phyloP scores from a whole-genome alignment of 352 stramenopile species.

The Lagenidium sp. region DNA sequence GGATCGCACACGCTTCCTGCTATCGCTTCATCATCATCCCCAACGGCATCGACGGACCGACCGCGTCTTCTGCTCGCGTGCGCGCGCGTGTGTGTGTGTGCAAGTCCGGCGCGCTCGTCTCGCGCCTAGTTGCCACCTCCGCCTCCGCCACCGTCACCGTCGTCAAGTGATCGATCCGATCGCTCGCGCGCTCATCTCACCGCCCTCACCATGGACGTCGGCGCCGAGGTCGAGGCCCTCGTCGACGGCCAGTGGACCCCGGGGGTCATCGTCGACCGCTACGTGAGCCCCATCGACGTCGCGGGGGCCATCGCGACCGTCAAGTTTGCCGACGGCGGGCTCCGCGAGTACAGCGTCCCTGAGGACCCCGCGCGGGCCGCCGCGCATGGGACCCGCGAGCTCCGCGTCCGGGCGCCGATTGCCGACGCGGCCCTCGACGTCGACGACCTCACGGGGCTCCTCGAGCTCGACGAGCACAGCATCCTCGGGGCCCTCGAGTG shows the following conservation, averaged over 20 bases:
- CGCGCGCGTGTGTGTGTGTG: too few relatives aligned
- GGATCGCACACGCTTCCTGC: too few relatives aligned
- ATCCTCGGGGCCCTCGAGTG: constrained; percentile 61
- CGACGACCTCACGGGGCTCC: constrained; percentile 76
- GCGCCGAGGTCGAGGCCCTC: constrained; percentile 53
- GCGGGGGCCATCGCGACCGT: constrained; percentile 42
- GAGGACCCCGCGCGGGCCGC: constrained; percentile 19
- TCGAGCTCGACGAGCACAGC: constrained; percentile 60
- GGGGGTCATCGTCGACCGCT: constrained; percentile 51
- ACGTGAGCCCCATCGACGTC: constrained; percentile 41
- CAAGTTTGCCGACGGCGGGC: constrained; percentile 53
- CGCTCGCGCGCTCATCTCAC: too few relatives aligned
- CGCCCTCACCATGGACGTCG: constrained; percentile 38
- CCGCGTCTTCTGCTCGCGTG: too few relatives aligned
- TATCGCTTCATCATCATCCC: too few relatives aligned
- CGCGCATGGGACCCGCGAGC: constrained; percentile 19
- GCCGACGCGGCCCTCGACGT: constrained; percentile 35
- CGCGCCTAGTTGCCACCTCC: too few relatives aligned
- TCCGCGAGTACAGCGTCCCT: constrained; percentile 32
- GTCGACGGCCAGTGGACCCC: constrained; percentile 35
- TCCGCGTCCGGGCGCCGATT: too few relatives aligned
- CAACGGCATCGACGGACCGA: too few relatives aligned
- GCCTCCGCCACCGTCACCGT: too few relatives aligned
- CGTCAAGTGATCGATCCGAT: too few relatives aligned
- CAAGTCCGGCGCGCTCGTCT: too few relatives aligned